These are phyloP conservation scores for Physaria fendleri DNA, from an alignment of 345 rosid species.

Conservation along the genomic window DNA sequence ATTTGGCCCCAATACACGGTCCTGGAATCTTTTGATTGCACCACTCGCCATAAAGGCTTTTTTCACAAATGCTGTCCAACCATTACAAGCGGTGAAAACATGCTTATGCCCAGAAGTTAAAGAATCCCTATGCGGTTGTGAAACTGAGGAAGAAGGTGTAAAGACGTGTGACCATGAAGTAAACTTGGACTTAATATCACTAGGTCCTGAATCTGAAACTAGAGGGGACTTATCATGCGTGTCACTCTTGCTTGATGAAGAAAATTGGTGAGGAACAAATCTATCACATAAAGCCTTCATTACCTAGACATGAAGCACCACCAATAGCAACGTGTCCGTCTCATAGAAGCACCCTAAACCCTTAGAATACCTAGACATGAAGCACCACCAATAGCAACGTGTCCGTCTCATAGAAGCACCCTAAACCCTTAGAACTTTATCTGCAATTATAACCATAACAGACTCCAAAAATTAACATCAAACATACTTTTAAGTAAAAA, in stretches of 20 bases:
- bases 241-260: constrained; percentile 36
- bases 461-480: neutral
- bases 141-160: constrained; percentile 59
- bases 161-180: constrained; percentile 57
- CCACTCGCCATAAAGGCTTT: constrained; percentile 52
- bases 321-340: constrained; percentile 14
- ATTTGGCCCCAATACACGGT: constrained; percentile 64
- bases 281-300: constrained; percentile 66
- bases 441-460: constrained; percentile 9
- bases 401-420: constrained; percentile 25
- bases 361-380: too few species aligned
- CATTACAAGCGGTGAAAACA: constrained; percentile 38
- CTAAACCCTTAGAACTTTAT: constrained; percentile 9
- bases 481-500: neutral
- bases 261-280: constrained; percentile 39
- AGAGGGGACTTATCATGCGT: constrained; percentile 35
- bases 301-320: constrained; percentile 45
- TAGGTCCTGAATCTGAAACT: constrained; percentile 45
- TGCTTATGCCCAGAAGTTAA: constrained; percentile 39
- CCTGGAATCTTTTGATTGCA: constrained; percentile 86
- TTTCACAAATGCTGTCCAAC: constrained; percentile 68
- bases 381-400: constrained; percentile 8
- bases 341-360: constrained; percentile 22
- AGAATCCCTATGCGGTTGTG: constrained; percentile 45
- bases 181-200: constrained; percentile 39